Evolutionary conservation across 2,329 filamentous ascomycete genomes (phyloP), one percentile per base, ranked within the genome.

Genomic region (Alternaria triticimaculans): DNA sequence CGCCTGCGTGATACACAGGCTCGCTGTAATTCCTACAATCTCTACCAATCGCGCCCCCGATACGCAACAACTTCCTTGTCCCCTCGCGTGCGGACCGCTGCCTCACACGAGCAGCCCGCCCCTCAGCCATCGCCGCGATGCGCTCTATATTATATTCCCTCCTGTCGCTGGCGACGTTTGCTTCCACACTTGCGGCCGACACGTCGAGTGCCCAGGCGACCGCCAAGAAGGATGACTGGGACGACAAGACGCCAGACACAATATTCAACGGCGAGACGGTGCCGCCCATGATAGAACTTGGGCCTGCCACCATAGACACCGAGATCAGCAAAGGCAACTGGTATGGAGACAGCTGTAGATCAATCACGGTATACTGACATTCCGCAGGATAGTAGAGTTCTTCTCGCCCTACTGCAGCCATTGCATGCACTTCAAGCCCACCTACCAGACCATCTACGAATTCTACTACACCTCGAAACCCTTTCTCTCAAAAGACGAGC

Each of bases 371-470:
- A 25, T 53, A 26, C 66, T 61, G 28, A 67, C 45, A 25, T n/a
- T 26, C 15, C 15, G n/a, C 53, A 78, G 73, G 75, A 72, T 84
- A 28, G 83, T 86, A 57, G 84, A 86, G 71, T 85, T 82, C 78
- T 86, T 80, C 73, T 85, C 83, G 55, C 84, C 84, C 12, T 80
- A 80, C 65, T 86, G 84, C 80, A 86, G 86, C 50, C 93, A 97
- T 80, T 97, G 94, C 83, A 86, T 87, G 78, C 84, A 87, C 54
- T 92, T 93, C 75, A 93, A 92, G 56, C 96, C 96, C 8, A 90
- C 88, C 55, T 97, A 89, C 85, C 94, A 98, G 81, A 97, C 94
- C 6, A 81, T 95, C 14, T 97, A 98, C 85, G 96, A 99, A 82
- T 97, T 90, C 81, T 99, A 97, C 83, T 89, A 93, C 83, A 97